Base-by-base conservation (phyloP, 2,329 filamentous ascomycete genomes). In the Scedosporium aurantiacum region DNA sequence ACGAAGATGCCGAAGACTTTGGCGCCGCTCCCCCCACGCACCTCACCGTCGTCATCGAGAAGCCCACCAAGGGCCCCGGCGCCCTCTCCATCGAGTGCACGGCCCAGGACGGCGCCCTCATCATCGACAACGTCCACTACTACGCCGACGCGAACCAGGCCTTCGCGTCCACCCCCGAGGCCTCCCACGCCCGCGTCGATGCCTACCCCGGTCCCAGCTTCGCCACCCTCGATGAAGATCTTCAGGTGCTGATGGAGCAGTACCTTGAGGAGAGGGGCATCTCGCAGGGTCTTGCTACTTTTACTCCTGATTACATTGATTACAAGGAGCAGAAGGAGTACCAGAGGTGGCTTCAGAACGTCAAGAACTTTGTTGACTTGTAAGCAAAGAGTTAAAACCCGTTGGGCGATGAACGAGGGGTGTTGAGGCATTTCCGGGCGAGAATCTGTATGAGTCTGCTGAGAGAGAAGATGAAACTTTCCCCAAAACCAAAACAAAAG, bases 291-390 rank as follows among this genome's bases (percentile, higher is more conserved):
- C 83, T 99, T 68, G 93, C 92, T 60, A 78, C 92, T 67, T 97
- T 97, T 75, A 87, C 96, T 54, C 91, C 92, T 43, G 92, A 97
- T 74, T 99, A 96, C 78, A 92, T 97, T 71, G 91, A 97, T 73
- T 85, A 89, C 77, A 99, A 99, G 87, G 94, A 99, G 84, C 93
- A 97, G 84, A 89, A 86, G 78, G 94, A 99, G 82, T 99, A 99
- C 76, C 79, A 95, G 64, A 79, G 82, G 66, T 99, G 95, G 94
- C 79, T 99, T 74, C 83, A 86, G 74, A 89, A 89, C 72, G 83
- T 97, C 75, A 94, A 93, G 85, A 79, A 77, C 65, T 97, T 97
- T 71, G 80, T 97, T 67, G 87, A 89, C 72, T 86, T 85, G 64
- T 91, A 79, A 74, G 62, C 16, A 16, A 5, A 16, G 5, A 59